Evolutionary conservation across 371 early-diverging fungal genomes (phyloP).

Genomic region (Mortierella polycephala): DNA sequence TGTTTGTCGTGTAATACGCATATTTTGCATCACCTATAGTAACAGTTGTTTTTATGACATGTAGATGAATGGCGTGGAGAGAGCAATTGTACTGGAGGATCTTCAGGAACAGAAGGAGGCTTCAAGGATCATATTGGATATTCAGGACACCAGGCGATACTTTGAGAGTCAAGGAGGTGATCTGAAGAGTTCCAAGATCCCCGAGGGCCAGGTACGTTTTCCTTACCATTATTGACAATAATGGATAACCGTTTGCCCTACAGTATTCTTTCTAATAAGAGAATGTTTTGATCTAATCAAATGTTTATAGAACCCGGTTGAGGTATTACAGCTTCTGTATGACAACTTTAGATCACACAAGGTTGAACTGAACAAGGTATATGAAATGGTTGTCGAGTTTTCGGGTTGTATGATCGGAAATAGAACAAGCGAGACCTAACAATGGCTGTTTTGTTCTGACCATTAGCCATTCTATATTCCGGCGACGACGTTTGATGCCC

Average conservation of each 20-base stretch:
- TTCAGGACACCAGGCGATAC: constrained; percentile 80
- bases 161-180: constrained; percentile 79
- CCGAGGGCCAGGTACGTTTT: constrained; percentile 21
- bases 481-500: constrained; percentile 25
- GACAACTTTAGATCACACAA: constrained; percentile 21
- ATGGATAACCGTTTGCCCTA: too few species aligned
- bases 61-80: constrained; percentile 60
- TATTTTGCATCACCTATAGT: too few species aligned
- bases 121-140: constrained; percentile 69
- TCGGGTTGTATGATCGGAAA: not conserved
- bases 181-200: constrained; percentile 36
- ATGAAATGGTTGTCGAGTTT: too few species aligned
- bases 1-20: too few species aligned
- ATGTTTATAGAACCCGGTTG: constrained; percentile 22
- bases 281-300: not conserved
- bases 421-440: not conserved
- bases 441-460: too few species aligned
- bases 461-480: constrained; percentile 37
- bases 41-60: too few species aligned
- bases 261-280: not conserved
- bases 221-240: not conserved
- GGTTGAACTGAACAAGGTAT: constrained; percentile 41
- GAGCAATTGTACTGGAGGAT: constrained; percentile 73
- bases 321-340: constrained; percentile 30
- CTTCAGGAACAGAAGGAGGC: constrained; percentile 63